These are phyloP conservation scores for Tephrocybe sp. DNA, from an alignment of 768 basidiomycete genomes.

Conservation along the genomic window DNA sequence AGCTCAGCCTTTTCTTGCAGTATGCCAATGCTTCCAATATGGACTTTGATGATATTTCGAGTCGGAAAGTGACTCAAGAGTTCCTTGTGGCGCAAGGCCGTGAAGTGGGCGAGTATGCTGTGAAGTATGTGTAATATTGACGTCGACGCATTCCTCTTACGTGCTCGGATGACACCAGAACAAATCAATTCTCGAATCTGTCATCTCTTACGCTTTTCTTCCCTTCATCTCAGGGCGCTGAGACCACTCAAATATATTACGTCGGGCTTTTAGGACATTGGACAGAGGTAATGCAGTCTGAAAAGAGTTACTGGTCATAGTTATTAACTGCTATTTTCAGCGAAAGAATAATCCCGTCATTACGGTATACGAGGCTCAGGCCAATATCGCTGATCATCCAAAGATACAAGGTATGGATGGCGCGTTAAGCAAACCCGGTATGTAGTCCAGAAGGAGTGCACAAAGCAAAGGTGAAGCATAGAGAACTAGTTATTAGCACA, in stretches of 20 bases:
- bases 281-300: slow-evolving; percentile 54
- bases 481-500: background rate
- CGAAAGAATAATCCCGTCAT: slow-evolving; percentile 76
- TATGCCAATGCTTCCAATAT: slow-evolving; percentile 74
- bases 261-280: slow-evolving; percentile 83
- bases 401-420: slow-evolving; percentile 82
- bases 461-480: slow-evolving; percentile 5
- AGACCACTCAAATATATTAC: slow-evolving; percentile 76
- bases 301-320: background rate
- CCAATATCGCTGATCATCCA: slow-evolving; percentile 84
- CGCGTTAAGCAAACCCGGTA: slow-evolving; percentile 45
- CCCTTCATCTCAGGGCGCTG: slow-evolving; percentile 76
- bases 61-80: slow-evolving; percentile 66
- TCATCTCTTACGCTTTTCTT: slow-evolving; percentile 83
- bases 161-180: slow-evolving; percentile 38
- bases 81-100: slow-evolving; percentile 65
- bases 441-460: slow-evolving; percentile 12
- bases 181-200: slow-evolving; percentile 82
- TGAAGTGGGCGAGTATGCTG: slow-evolving; percentile 81
- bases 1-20: slow-evolving; percentile 33
- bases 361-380: slow-evolving; percentile 85
- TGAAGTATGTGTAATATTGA: slow-evolving; percentile 53
- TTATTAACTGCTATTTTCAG: slow-evolving; percentile 33
- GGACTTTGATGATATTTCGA: slow-evolving; percentile 75
- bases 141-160: background rate